Base-by-base conservation (phyloP, 495 filamentous ascomycete genomes). In the Geopyxis carbonaria region DNA sequence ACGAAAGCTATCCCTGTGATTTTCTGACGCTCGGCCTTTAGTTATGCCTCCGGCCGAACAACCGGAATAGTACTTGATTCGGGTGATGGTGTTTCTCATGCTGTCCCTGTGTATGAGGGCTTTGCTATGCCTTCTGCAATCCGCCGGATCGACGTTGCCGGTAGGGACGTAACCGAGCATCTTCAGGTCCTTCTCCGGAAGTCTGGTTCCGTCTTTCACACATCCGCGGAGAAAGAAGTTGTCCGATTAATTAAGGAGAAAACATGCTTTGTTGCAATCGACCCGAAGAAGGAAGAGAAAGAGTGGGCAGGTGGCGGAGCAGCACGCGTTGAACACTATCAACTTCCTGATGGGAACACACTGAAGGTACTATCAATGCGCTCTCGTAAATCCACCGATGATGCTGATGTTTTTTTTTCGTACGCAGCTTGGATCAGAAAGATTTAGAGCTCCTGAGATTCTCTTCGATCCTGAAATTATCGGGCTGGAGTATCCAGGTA, bases 191-290 rank as follows among this genome's bases (percentile, higher is more conserved):
- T 97, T 57, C 66, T 97, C 55, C 89, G 91, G 57, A 92, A 97
- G 78, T 85, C 89, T 57, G 89, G 89, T 49, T 93, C 95, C 70
- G 81, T 85, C 56, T 97, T 97, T 77, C 94, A 91, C 58, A 97
- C 89, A 68, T 95, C 89, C 49, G 89, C 89, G 64, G 89, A 97
- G 74, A 91, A 92, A 61, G 89, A 97, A 82, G 93, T 97, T 63
- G 89, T 97, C 59, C 91, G 89, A 71, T 82, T 93, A 65, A 95
- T 97, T 72, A 95, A 97, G 79, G 89, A 97, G 76, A 92, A 87
- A 74, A 81, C 93, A 46, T 94, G 89, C 74, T 97, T 95, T 72
- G 87, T 97, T 63, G 91, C 91, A 43, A 76, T 93, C 45, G 89
- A 97, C 71, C 94, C 95, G 57, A 92, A 95, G 74, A 91, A 95